phyloP scores from a whole-genome alignment of 768 basidiomycete species.

The Hirschioporus abietinus region DNA sequence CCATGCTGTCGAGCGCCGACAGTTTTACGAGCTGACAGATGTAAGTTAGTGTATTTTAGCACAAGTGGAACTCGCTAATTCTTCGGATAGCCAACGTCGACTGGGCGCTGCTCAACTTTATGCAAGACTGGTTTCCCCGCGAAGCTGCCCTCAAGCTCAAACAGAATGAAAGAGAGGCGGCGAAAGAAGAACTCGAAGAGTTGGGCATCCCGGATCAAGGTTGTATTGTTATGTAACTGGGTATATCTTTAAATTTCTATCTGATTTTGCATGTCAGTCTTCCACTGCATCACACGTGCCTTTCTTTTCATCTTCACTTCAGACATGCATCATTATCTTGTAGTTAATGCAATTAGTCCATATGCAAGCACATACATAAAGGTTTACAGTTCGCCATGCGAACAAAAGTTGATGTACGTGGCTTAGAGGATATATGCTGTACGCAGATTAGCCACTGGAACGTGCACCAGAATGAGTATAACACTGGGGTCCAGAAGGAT shows the following conservation, averaged over 20 bases:
- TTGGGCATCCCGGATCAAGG: constrained; percentile 41
- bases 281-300: too few relatives aligned
- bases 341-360: too few relatives aligned
- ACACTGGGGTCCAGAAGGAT: too few relatives aligned
- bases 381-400: too few relatives aligned
- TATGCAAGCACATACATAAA: too few relatives aligned
- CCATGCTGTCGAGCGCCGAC: constrained; percentile 80
- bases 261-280: neutral
- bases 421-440: too few relatives aligned
- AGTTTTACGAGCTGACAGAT: constrained; percentile 69
- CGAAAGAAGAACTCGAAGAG: constrained; percentile 60
- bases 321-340: too few relatives aligned
- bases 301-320: too few relatives aligned
- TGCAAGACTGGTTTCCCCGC: constrained; percentile 88
- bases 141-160: constrained; percentile 72
- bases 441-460: too few relatives aligned
- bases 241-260: neutral
- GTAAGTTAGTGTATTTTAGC: constrained; percentile 38
- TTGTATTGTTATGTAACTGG: constrained; percentile 39
- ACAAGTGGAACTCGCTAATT: neutral
- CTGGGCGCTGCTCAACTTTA: constrained; percentile 74
- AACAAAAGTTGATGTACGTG: too few relatives aligned
- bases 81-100: constrained; percentile 64
- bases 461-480: too few relatives aligned
- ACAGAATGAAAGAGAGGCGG: constrained; percentile 71